Conservation (phyloP, 2,329 filamentous ascomycete genomes). For the Arthrobotrys conoides region DNA sequence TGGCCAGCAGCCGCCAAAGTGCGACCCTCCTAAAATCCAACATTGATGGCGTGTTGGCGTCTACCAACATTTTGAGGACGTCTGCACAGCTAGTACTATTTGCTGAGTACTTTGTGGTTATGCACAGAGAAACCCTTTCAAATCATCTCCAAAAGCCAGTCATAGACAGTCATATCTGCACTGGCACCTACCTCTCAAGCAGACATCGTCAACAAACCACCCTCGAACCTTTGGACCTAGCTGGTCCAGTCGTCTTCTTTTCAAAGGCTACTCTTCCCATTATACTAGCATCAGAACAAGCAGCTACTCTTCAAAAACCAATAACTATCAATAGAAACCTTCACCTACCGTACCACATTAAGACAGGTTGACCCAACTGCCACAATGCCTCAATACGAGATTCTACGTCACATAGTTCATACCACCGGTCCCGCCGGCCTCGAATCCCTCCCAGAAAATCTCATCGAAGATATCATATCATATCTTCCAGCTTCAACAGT, state of each 20-base stretch:
- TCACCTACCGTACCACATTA: neutral
- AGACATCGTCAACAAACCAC: neutral
- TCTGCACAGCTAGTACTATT: conserved; percentile 7
- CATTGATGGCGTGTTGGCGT: conserved; percentile 19
- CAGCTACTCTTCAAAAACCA: neutral
- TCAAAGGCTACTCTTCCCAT: neutral
- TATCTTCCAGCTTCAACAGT: conserved; percentile 41
- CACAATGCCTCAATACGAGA: conserved; percentile 41
- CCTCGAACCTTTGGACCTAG: neutral
- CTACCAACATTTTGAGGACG: conserved; percentile 1
- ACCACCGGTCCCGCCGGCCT: neutral
- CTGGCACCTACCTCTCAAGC: neutral
- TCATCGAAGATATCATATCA: conserved; percentile 30
- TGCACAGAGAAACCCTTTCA: neutral
- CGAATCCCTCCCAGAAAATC: conserved; percentile 11
- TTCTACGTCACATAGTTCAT: conserved; percentile 28
- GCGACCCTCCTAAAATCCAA: conserved; percentile 13
- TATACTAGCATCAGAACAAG: neutral
- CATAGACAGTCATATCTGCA: neutral
- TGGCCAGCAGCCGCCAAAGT: neutral
- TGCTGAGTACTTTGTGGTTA: neutral
- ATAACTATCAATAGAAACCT: neutral
- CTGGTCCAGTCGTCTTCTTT: neutral
- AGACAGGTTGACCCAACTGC: neutral
- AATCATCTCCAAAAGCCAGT: neutral